Evolutionary conservation across 768 basidiomycete genomes (phyloP).

Genomic region (Russula vinacea): DNA sequence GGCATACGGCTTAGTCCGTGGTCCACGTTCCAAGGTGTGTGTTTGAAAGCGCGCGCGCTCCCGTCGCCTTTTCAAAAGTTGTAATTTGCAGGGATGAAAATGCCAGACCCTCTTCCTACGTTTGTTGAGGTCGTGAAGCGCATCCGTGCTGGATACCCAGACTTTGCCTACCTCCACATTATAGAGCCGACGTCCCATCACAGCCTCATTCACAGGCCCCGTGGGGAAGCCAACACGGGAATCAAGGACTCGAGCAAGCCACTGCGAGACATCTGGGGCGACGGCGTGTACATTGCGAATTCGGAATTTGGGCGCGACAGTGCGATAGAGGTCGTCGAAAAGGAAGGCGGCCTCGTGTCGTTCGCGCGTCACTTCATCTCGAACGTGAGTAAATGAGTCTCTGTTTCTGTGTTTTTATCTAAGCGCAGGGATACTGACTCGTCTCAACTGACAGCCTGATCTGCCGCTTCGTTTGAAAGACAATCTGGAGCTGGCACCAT

Average conservation of each 20-base stretch:
- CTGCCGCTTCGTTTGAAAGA: constrained; percentile 25
- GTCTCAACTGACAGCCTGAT: constrained; percentile 23
- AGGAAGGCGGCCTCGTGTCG: constrained; percentile 17
- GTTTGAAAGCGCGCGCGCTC: too few relatives aligned
- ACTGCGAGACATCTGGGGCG: constrained; percentile 32
- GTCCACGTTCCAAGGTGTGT: constrained; percentile 7
- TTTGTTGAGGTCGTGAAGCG: constrained; percentile 34
- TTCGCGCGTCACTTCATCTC: constrained; percentile 23
- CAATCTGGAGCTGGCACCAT: not conserved
- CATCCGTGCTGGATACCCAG: constrained; percentile 28
- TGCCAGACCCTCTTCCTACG: constrained; percentile 32
- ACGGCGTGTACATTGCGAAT: constrained; percentile 30
- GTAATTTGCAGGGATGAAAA: constrained; percentile 13
- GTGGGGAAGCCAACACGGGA: not conserved
- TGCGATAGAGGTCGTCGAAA: constrained; percentile 26
- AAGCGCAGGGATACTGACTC: not conserved
- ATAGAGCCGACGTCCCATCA: constrained; percentile 32
- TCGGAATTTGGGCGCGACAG: constrained; percentile 31
- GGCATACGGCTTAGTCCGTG: constrained; percentile 40
- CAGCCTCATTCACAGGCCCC: too few relatives aligned
- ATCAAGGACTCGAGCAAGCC: constrained; percentile 29
- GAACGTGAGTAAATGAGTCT: constrained; percentile 11
- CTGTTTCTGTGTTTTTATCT: not conserved
- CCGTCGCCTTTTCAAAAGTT: too few relatives aligned
- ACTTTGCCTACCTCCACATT: constrained; percentile 35